These are phyloP conservation scores for Leucoagaricus sp. DNA, from an alignment of 1,284 basidiomycete species.

Conservation along the genomic window DNA sequence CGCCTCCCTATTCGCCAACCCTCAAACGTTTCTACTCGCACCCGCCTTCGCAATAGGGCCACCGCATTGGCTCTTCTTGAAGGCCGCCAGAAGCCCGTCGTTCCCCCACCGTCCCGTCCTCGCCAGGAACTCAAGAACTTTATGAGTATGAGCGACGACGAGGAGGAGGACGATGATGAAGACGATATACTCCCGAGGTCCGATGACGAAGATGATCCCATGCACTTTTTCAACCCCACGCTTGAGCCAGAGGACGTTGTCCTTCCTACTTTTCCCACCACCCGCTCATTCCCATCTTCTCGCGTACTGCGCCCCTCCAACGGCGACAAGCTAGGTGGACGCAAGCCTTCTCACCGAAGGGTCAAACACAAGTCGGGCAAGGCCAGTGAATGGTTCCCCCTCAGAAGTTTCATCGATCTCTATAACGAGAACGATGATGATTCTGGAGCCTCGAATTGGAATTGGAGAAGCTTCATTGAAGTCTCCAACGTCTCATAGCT, in stretches of 20 bases:
- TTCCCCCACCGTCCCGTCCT: conserved; percentile 15
- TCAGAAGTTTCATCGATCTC: conserved; percentile 66
- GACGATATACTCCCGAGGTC: conserved; percentile 18
- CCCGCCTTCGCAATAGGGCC: conserved; percentile 37
- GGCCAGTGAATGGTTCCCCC: conserved; percentile 36
- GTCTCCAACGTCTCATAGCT: conserved; percentile 43
- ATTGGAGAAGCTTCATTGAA: conserved; percentile 66
- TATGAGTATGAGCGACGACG: conserved; percentile 67
- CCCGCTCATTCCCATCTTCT: conserved; percentile 20
- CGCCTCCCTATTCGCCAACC: conserved; percentile 29
- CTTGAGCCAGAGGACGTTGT: conserved; percentile 39
- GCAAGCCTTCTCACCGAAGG: conserved; percentile 5
- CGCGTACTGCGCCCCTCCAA: conserved; percentile 6
- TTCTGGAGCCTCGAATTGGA: conserved; percentile 29
- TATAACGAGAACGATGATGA: conserved; percentile 46
- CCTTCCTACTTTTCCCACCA: conserved; percentile 23
- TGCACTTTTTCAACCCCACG: conserved; percentile 22
- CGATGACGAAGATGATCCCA: conserved; percentile 21
- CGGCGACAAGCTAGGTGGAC: conserved; percentile 14
- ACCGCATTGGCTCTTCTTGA: conserved; percentile 66
- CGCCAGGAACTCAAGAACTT: conserved; percentile 45
- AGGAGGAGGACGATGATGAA: conserved; percentile 49
- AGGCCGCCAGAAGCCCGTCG: conserved; percentile 41
- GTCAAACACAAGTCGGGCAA: conserved; percentile 6
- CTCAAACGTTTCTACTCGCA: conserved; percentile 42